Evolutionary conservation across 2,329 filamentous ascomycete genomes (phyloP), one percentile per base, ranked within the genome.

Genomic region (Alternaria solani): DNA sequence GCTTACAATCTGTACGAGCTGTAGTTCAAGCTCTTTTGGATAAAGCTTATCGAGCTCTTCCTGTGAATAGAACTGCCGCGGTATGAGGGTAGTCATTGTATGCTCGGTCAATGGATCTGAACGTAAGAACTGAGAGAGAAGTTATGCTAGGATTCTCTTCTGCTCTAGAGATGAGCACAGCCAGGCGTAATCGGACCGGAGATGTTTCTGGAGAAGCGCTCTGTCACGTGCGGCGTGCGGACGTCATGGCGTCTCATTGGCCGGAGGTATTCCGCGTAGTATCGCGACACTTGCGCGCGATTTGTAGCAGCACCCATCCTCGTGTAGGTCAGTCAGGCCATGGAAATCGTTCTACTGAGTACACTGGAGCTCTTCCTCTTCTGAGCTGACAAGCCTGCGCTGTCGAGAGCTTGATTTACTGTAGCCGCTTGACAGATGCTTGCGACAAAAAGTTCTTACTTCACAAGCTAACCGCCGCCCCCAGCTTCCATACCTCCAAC

Each of bases 11-110:
- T 99, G 95, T 51, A 98, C 95, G 61, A 95, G 88, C 76, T 95
- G 91, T 36, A 99, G 87, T 76, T 94, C 86, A 60, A 99, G 84
- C 44, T 86, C 83, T 56, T 88, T 81, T 1, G 95, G 95, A 81
- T 97, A 99, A 60, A 98, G 88, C 72, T 84, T 83, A 43, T 86
- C 83, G 51, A 98, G 87, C 85, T 98, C 94, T 61, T 92, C 89
- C 67, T 89, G 82, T 44, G 90, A 89, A 81, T 98, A 98, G 0
- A 92, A 88, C 57, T 86, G 82, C 58, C 92, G 88, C 49, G 92
- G 92, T 44, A 85, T 81, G 44, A 96, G 85, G 41, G 90, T 90
- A 12, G 94, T 91, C 94, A 98, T 98, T 23, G 30, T 63, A 49
- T 7, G 14, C 25, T 20, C 5, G 26, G 36, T 7, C 26, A 52